A percentile compares a stretch with the other conserved stretches of the same genome.
phyloP scores from a whole-genome alignment of 2,329 filamentous ascomycete species.

The Fusarium solani-melongenae region DNA sequence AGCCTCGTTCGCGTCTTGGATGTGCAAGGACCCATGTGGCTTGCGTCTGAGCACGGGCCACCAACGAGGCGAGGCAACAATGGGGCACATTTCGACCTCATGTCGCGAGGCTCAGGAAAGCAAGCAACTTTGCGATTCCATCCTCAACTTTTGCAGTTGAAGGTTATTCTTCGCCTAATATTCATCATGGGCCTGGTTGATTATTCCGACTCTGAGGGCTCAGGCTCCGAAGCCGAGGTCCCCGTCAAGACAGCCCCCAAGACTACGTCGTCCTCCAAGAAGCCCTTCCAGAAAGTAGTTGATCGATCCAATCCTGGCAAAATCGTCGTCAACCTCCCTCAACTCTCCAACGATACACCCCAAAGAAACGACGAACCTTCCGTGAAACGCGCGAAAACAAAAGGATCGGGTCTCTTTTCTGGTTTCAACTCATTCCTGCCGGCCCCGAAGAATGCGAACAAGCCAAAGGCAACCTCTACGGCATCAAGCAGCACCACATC shows the following conservation, averaged over 20 bases:
- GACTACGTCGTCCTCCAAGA: conserved; percentile 57
- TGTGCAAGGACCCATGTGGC: conserved; percentile 30
- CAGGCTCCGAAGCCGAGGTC: conserved; percentile 66
- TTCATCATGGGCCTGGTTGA: conserved; percentile 80
- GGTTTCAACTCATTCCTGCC: conserved; percentile 90
- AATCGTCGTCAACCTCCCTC: conserved; percentile 83
- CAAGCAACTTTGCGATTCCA: conserved; percentile 13
- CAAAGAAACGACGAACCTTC: conserved; percentile 58
- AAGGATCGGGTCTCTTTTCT: conserved; percentile 71
- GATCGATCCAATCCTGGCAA: conserved; percentile 84
- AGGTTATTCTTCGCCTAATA: neutral
- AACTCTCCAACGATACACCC: conserved; percentile 54
- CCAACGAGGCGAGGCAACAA: conserved; percentile 20
- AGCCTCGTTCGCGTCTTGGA: conserved; percentile 29
- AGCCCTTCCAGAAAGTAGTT: conserved; percentile 81
- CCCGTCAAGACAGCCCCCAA: conserved; percentile 46
- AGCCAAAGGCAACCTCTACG: conserved; percentile 45
- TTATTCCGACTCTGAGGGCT: conserved; percentile 88
- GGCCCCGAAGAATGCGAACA: conserved; percentile 74
- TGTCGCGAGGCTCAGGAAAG: neutral
- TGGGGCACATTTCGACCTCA: conserved; percentile 22
- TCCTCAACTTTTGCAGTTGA: neutral
- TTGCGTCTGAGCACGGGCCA: conserved; percentile 29
- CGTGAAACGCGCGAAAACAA: conserved; percentile 75
- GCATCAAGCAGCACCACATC: conserved; percentile 38